phyloP scores from a whole-genome alignment of 176 grass and related monocot species.

The Carex littledalei region DNA sequence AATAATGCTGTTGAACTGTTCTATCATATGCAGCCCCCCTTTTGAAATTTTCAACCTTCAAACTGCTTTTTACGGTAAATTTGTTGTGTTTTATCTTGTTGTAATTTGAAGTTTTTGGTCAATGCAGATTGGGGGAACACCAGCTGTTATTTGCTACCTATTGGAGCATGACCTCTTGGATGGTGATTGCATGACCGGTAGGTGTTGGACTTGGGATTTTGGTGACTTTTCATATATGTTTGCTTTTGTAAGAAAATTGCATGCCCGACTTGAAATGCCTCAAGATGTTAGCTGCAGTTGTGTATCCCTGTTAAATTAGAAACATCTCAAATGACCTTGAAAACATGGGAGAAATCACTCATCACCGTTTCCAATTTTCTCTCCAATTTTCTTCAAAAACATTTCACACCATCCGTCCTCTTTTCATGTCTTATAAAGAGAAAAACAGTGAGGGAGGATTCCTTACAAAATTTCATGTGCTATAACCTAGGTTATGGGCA shows the following conservation, averaged over 20 bases:
- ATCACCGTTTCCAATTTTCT: no score
- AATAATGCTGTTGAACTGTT: background rate
- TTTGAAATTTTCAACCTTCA: background rate
- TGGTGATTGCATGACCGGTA: conserved; percentile 92
- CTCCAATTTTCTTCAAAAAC: background rate
- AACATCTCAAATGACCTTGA: background rate
- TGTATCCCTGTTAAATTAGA: background rate
- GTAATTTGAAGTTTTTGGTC: background rate
- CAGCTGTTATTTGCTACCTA: conserved; percentile 85
- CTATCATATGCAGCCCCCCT: background rate
- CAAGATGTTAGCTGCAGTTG: background rate
- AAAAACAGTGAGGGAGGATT: background rate
- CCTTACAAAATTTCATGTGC: background rate
- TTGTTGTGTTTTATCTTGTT: background rate
- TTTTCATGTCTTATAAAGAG: background rate
- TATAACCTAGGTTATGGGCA: background rate
- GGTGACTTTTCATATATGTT: background rate
- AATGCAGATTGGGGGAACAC: conserved; percentile 85
- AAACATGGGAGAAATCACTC: background rate
- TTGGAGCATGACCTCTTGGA: conserved; percentile 88
- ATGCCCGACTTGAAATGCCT: background rate
- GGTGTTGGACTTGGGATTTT: conserved; percentile 11
- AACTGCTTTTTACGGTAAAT: background rate
- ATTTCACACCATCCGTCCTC: background rate
- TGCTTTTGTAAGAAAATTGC: background rate